These are phyloP conservation scores for Diaporthe aspalathi DNA, from an alignment of 2,329 filamentous ascomycete species.

Conservation along the genomic window DNA sequence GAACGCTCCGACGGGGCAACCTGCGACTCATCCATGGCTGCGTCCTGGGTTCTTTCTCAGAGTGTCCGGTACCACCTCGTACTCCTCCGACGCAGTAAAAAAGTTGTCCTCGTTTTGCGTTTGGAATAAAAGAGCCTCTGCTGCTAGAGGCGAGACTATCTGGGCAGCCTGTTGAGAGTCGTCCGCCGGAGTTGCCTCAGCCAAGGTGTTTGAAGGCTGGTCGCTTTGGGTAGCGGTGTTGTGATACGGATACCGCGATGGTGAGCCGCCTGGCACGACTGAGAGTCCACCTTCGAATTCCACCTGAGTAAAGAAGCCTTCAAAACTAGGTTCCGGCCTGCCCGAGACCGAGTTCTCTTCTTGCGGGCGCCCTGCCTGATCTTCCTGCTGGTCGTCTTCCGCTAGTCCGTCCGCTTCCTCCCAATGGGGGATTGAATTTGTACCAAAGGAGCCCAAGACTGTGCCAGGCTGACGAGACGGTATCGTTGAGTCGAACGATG, in stretches of 20 bases:
- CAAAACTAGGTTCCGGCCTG: not conserved
- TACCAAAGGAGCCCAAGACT: slow-evolving; percentile 33
- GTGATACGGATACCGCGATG: not conserved
- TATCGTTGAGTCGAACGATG: slow-evolving; percentile 31
- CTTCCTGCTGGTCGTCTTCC: slow-evolving; percentile 4
- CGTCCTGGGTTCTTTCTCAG: slow-evolving; percentile 1
- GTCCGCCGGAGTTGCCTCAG: slow-evolving; percentile 17
- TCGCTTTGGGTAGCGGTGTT: not conserved
- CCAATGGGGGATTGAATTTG: slow-evolving; percentile 12
- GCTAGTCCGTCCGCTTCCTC: slow-evolving; percentile 5
- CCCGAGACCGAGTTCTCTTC: not conserved
- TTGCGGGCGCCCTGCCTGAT: not conserved
- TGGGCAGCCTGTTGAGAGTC: slow-evolving; percentile 39
- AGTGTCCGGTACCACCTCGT: slow-evolving; percentile 35
- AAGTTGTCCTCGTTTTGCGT: slow-evolving; percentile 35
- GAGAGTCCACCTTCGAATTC: slow-evolving; percentile 29
- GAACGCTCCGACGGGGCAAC: slow-evolving; percentile 14
- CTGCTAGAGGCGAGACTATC: slow-evolving; percentile 30
- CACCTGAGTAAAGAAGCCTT: slow-evolving; percentile 38
- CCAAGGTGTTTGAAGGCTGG: slow-evolving; percentile 3
- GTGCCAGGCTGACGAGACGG: slow-evolving; percentile 37
- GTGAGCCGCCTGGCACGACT: not conserved
- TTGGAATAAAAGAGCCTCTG: slow-evolving; percentile 17
- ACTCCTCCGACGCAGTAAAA: slow-evolving; percentile 35
- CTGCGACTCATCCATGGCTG: slow-evolving; percentile 35